phyloP scores from a whole-genome alignment of 2,329 filamentous ascomycete species.

The Trichoderma sp. region DNA sequence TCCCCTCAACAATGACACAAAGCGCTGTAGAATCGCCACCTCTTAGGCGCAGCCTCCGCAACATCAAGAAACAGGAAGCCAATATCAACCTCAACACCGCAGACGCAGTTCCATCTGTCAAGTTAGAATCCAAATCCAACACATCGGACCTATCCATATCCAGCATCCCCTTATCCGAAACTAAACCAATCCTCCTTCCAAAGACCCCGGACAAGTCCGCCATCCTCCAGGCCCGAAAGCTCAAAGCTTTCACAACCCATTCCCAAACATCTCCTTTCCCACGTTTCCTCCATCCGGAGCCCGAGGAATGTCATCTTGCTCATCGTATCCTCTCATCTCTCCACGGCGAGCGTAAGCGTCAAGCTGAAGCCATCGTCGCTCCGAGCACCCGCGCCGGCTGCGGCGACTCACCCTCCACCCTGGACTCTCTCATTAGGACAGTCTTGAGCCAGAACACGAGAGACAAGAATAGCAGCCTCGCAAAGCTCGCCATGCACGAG shows the following conservation, averaged over 20 bases:
- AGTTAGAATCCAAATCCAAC: neutral
- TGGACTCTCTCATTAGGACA: constrained; percentile 51
- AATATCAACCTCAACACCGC: neutral
- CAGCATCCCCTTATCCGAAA: neutral
- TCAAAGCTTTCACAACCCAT: constrained; percentile 42
- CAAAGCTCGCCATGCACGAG: constrained; percentile 48
- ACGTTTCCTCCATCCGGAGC: constrained; percentile 61
- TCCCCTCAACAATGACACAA: neutral
- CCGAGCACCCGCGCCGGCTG: constrained; percentile 64
- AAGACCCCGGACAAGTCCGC: constrained; percentile 22
- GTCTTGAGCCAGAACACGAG: constrained; percentile 54
- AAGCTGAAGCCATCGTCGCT: constrained; percentile 54
- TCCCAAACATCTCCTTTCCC: constrained; percentile 59
- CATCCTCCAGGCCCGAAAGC: constrained; percentile 40
- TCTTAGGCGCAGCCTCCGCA: constrained; percentile 21
- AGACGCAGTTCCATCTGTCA: neutral
- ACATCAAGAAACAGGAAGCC: neutral
- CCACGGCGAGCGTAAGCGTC: constrained; percentile 63
- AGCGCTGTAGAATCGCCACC: neutral
- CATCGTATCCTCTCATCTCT: constrained; percentile 59
- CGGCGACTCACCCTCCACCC: constrained; percentile 48
- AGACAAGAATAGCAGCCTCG: constrained; percentile 55
- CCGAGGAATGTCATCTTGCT: constrained; percentile 66
- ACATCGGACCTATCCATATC: neutral
- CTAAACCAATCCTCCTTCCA: neutral